Conservation (phyloP, 2,329 filamentous ascomycete genomes). For the Diaporthe eres region DNA sequence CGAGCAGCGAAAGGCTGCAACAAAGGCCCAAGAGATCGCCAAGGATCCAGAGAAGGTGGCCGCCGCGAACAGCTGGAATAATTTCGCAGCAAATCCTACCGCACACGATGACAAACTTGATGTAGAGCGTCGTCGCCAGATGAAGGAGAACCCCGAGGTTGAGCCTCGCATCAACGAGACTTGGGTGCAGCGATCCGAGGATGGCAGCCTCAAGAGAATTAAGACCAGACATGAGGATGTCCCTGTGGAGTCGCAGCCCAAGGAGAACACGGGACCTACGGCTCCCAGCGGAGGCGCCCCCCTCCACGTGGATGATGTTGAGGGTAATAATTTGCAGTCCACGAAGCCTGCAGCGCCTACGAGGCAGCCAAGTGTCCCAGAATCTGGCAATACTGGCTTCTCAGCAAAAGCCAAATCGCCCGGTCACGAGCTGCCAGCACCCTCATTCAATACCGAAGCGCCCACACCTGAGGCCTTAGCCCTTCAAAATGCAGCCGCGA, state of each 20-base stretch:
- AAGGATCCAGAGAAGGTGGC: conserved; percentile 46
- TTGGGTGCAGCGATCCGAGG: conserved; percentile 56
- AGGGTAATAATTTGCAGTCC: not conserved
- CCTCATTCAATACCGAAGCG: not conserved
- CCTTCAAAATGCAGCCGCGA: conserved; percentile 24
- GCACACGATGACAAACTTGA: conserved; percentile 1
- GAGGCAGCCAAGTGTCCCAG: conserved; percentile 36
- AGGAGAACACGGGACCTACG: conserved; percentile 21
- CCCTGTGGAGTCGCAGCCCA: conserved; percentile 13
- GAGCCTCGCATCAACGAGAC: conserved; percentile 54
- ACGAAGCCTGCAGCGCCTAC: conserved; percentile 9
- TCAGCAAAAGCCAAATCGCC: not conserved
- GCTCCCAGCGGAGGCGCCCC: conserved; percentile 7
- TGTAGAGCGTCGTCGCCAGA: conserved; percentile 29
- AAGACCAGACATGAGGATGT: conserved; percentile 46
- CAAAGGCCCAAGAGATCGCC: conserved; percentile 44
- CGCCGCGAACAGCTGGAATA: not conserved
- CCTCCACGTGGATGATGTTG: not conserved
- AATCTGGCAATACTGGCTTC: conserved; percentile 13
- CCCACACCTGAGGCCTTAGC: not conserved
- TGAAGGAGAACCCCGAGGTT: conserved; percentile 33
- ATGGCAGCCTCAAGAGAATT: conserved; percentile 58
- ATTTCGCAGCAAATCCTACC: conserved; percentile 8
- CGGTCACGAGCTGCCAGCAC: not conserved
- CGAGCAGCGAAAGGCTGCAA: conserved; percentile 55